Base-by-base conservation (phyloP, 1,284 basidiomycete species). In the Rhizopogon parksii region DNA sequence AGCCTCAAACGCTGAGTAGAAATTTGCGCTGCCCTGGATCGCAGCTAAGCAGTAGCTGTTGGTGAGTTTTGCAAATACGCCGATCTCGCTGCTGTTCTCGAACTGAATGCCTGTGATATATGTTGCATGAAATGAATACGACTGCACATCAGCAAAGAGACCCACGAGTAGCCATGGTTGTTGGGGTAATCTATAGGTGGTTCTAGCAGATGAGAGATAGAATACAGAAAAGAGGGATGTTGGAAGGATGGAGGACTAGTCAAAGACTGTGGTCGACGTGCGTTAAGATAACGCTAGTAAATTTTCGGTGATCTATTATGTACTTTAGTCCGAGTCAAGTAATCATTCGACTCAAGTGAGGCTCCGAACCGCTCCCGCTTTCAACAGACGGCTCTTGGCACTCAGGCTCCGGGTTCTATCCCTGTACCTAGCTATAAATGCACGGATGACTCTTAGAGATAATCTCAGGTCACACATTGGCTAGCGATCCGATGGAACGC, bases 41-140 rank as follows among this genome's bases (percentile, higher is more conserved):
- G 93, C 91, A 60, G 83, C 83, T 47, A 96, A 82, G 71, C 93
- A 95, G 79, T 95, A 96, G 66, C 83, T 88, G 78, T 99, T 98
- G 64, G 95, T 98, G 63, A 95, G 82, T 75, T 91, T 96, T 64
- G 91, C 75, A 73, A 94, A 95, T 42, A 95, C 92, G 64, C 94
- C 92, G 60, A 98, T 85, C 66, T 98, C 95, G 72, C 89, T 93
- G 71, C 85, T 94, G 76, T 97, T 97, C 76, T 99, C 95, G 66
- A 97, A 99, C 74, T 92, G 89, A 57, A 89, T 76, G 67, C 91
- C 90, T 93, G 64, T 25, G 11, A 32, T 53, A 53, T 51, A 50
- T 46, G 17, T 15, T 21, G 36, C 15, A 15, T 36, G 9, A 30
- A 24, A 17, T 21, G 2, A 21, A 9, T 24, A 53, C 6, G 27